Base-by-base conservation (phyloP, 2,329 filamentous ascomycete species). In the Dryadomyces quercivorus region DNA sequence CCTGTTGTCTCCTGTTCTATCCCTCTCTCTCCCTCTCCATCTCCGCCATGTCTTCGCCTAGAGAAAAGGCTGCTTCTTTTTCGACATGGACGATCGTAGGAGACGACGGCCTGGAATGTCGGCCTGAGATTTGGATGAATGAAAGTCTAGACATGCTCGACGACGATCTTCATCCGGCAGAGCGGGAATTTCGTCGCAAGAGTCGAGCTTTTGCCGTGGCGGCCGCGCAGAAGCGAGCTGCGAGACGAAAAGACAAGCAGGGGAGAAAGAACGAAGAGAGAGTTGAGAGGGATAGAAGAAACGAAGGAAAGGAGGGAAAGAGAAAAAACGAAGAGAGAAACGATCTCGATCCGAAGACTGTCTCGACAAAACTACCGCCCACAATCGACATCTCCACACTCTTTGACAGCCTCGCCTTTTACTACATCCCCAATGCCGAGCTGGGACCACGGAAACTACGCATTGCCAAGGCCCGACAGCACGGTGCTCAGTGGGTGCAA, bases 381-480 rank as follows among this genome's bases (percentile, higher is more conserved):
- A n/a, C 51, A 43, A 5, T 10, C 16, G 1, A 10, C 57, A 64
- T 67, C 1, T 67, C 78, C 55, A 75, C 78, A 59, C 74, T 87
- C 5, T 84, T 90, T 63, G 75, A 70, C 47, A 75, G 70, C 0
- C 66, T 86, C n/a, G 66, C 70, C 0, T 85, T 89, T 59, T 87
- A 81, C 68, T 95, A 93, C 65, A 80, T 95, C 6, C 92, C 90
- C 0, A 86, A 93, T 60, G 81, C 89, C 59, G 85, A 92, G 59
- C 76, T 86, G 49, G 80, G 84, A 12, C 73, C 78, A 8, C 79
- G 91, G 43, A 80, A 79, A 54, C 68, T 83, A 56, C 82, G 87
- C 4, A 95, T 96, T 52, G 77, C 77, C 34, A 90, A 85, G 65
- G 84, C 86, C 0, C 76, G 81, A 52, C 82, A 89, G 62, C 83